Base-by-base conservation (phyloP, 495 filamentous ascomycete genomes). In the Xylaria cubensis region DNA sequence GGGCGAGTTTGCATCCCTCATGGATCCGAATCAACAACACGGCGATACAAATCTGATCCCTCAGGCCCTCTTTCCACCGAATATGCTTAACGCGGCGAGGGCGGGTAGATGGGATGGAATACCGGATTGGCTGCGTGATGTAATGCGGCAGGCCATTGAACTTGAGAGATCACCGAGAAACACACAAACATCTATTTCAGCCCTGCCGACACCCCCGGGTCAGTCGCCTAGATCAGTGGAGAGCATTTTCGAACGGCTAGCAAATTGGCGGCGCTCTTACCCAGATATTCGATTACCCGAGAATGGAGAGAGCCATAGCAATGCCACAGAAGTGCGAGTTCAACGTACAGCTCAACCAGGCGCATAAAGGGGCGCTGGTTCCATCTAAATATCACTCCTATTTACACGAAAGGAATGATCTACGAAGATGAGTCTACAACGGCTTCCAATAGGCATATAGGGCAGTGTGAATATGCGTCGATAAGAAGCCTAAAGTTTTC, bases 51-150 rank as follows among this genome's bases (percentile, higher is more conserved):
- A 32, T 74, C 76, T 78, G 15, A 69, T 80, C 58, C 77, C 81
- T 29, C 75, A 83, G 56, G 81, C 82, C 56, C 79, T 84, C 64
- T 86, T 82, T 67, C 80, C 82, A 26, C 80, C 77, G 5, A 79
- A 75, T 39, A 84, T 82, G 80, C 78, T 84, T 8, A 84, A 72
- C 41, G 85, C 81, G 50, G 86, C 81, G 32, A 82, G 80, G 64
- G 84, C 79, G n/a, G 86, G 86, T 44, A 80, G 81, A 41, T 89
- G 87, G 87, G 77, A 85, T 21, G 82, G 85, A 41, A 83, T 88
- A 44, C 87, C 86, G 5, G 81, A 85, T 42, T 82, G 82, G 51
- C 78, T 88, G 4, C 85, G 84, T 67, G 80, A 79, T 39, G 79
- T 85, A 69, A 80, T 88, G 67, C 79, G 85, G 42, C 81, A 76